A percentile compares a stretch with the other conserved stretches of the same genome.
phyloP scores from a whole-genome alignment of 129 eudicot species.

The Flaveria linearis region DNA sequence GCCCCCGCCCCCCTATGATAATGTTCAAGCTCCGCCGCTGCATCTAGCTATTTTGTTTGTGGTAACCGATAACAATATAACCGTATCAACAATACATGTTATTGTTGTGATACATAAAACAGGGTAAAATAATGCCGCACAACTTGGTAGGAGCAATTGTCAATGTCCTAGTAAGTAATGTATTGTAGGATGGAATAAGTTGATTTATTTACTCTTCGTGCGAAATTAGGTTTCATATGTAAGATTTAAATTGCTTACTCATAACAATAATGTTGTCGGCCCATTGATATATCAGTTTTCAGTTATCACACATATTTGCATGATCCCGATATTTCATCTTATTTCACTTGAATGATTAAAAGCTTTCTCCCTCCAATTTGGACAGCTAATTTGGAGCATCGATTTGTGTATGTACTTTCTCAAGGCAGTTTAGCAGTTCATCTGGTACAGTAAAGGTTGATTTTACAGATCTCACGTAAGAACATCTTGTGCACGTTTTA shows the following conservation, averaged over 20 bases:
- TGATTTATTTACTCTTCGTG: background rate
- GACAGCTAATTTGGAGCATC: slow-evolving; percentile 44
- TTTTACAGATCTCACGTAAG: slow-evolving; percentile 98
- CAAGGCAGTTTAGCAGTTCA: slow-evolving; percentile 52
- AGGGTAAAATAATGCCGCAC: background rate
- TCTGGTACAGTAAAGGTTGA: slow-evolving; percentile 52
- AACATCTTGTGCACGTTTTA: slow-evolving; percentile 13
- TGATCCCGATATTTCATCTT: background rate
- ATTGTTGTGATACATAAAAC: slow-evolving; percentile 8
- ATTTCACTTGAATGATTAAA: slow-evolving; percentile 13
- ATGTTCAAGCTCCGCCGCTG: too few species aligned
- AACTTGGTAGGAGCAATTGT: background rate
- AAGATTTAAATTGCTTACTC: background rate
- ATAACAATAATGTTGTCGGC: background rate
- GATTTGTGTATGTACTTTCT: slow-evolving; percentile 30
- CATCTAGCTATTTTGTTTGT: too few species aligned
- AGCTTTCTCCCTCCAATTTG: slow-evolving; percentile 12
- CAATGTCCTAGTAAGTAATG: slow-evolving; percentile 1
- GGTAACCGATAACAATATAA: background rate
- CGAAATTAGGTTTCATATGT: background rate
- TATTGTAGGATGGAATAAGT: slow-evolving; percentile 2
- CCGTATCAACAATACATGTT: slow-evolving; percentile 9
- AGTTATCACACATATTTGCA: slow-evolving; percentile 14
- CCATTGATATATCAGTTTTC: background rate
- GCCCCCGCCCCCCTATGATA: too few species aligned